These are phyloP conservation scores for Spathaspora boniae DNA, from an alignment of 805 yeast species.

Conservation along the genomic window DNA sequence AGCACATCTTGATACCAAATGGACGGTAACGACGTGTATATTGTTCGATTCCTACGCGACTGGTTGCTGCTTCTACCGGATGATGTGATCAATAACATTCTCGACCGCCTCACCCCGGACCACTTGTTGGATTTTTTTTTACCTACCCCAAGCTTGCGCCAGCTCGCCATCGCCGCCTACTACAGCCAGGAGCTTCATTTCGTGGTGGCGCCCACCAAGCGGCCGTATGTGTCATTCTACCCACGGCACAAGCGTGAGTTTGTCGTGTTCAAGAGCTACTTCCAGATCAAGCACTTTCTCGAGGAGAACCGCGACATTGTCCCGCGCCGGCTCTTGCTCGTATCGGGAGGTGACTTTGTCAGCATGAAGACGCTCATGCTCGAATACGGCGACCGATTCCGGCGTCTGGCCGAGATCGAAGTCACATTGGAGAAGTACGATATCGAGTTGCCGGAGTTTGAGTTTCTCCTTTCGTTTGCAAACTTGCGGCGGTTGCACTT, in stretches of 20 bases:
- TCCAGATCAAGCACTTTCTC: slow-evolving; percentile 32
- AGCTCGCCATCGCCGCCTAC: slow-evolving; percentile 21
- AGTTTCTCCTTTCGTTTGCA: slow-evolving; percentile 18
- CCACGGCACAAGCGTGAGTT: slow-evolving; percentile 3
- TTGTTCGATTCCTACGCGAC: slow-evolving; percentile 7
- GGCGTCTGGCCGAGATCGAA: slow-evolving; percentile 17
- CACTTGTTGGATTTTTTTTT: slow-evolving; percentile 23
- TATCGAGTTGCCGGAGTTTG: slow-evolving; percentile 17
- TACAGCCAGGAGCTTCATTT: slow-evolving; percentile 31
- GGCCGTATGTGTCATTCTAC: slow-evolving; percentile 10
- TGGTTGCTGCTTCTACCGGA: slow-evolving; percentile 19
- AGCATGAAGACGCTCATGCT: slow-evolving; percentile 23
- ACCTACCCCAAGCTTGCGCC: slow-evolving; percentile 16
- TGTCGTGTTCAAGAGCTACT: slow-evolving; percentile 21
- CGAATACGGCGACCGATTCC: slow-evolving; percentile 16
- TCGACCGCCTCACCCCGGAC: slow-evolving; percentile 16
- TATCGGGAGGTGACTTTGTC: slow-evolving; percentile 29
- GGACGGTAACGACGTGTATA: slow-evolving; percentile 3
- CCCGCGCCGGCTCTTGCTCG: slow-evolving; percentile 24
- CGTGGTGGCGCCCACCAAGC: slow-evolving; percentile 22
- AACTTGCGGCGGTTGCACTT: slow-evolving; percentile 30
- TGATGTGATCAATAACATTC: slow-evolving; percentile 18
- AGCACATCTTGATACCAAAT: too few relatives aligned
- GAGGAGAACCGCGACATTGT: slow-evolving; percentile 22
- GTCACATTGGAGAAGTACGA: slow-evolving; percentile 26